phyloP scores from a whole-genome alignment of 164 flowering plant species.

The Macadamia integrifolia region DNA sequence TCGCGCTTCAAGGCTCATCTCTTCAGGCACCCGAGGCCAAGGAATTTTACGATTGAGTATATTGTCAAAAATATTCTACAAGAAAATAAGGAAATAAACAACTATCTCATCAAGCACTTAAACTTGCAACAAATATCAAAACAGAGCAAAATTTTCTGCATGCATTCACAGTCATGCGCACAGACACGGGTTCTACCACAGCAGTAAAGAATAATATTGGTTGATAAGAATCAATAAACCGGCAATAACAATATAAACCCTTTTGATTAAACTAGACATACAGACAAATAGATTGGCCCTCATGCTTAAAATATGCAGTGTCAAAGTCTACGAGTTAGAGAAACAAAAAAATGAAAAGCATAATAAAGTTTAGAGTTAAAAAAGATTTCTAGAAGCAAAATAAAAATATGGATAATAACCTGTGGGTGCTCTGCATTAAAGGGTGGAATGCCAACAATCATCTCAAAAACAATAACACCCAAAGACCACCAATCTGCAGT shows the following conservation, averaged over 20 bases:
- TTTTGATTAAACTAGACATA: no score
- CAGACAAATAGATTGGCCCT: no score
- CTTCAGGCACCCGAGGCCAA: conserved; percentile 93
- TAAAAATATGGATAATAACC: conserved; percentile 30
- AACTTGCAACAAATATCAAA: neutral
- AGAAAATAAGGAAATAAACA: neutral
- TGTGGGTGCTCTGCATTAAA: conserved; percentile 99
- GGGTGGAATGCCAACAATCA: conserved; percentile 96
- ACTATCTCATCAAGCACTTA: neutral
- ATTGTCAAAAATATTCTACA: conserved; percentile 87
- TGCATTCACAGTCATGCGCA: no score
- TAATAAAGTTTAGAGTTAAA: no score
- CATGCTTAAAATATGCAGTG: no score
- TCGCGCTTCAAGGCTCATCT: conserved; percentile 82
- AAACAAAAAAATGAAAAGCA: no score
- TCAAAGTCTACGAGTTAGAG: no score
- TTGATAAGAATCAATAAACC: neutral
- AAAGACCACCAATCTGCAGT: conserved; percentile 99
- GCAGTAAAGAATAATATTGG: neutral
- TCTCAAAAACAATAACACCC: conserved; percentile 90
- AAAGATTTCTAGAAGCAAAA: no score
- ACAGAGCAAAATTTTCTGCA: no score
- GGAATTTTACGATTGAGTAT: conserved; percentile 96
- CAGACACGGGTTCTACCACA: no score
- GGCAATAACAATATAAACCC: neutral